Conservation (phyloP, 2,329 filamentous ascomycete genomes). For the Neonectria hederae region DNA sequence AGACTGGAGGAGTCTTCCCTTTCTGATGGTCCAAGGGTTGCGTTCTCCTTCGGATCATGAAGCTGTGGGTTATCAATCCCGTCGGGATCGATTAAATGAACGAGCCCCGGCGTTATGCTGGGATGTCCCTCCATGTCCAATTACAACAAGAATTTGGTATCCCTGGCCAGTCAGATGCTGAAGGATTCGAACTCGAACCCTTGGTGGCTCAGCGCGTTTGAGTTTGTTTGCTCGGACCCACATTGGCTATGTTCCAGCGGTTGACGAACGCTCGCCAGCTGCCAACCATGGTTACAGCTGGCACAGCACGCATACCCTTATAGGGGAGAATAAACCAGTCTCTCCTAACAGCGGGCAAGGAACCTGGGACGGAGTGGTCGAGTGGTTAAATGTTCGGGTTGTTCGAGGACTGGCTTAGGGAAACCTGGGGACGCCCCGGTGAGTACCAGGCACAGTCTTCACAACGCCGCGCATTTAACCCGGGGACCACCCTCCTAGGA, state of each 20-base stretch:
- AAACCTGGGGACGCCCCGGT: background rate
- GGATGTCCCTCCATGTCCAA: background rate
- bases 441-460: background rate
- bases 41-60: background rate
- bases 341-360: constrained; percentile 21
- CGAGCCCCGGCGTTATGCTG: background rate
- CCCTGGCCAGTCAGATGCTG: background rate
- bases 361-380: constrained; percentile 11
- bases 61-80: background rate
- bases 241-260: background rate
- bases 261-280: constrained; percentile 23
- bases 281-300: constrained; percentile 3
- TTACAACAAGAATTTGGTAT: background rate
- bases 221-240: background rate
- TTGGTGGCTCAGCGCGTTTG: background rate
- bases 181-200: too few species aligned
- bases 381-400: constrained; percentile 7
- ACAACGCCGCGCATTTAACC: background rate
- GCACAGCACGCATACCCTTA: constrained; percentile 12
- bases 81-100: background rate
- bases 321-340: background rate
- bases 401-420: background rate
- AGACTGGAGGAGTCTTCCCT: background rate
- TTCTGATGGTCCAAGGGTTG: too few species aligned
- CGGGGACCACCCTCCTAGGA: background rate